A percentile compares a stretch with the other conserved stretches of the same genome.
Conservation (phyloP, 768 basidiomycete genomes). For the Lactarius indigo region DNA sequence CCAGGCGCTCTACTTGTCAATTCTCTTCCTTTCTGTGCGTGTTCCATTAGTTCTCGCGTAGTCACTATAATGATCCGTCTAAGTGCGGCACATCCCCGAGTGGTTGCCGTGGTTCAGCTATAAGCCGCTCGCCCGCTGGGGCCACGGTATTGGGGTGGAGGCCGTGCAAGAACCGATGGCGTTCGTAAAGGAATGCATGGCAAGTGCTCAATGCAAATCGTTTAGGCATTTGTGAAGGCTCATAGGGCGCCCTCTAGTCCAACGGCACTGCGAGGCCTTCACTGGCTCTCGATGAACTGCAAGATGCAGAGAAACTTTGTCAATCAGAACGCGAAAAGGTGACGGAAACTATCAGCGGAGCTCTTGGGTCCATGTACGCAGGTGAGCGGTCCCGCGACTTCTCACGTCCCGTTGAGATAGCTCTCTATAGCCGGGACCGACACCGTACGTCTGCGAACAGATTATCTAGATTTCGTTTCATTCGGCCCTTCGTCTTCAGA, state of each 20-base stretch:
- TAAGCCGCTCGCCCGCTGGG: constrained; percentile 2
- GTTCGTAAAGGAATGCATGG: constrained; percentile 6
- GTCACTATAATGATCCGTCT: neutral
- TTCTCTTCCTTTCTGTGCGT: neutral
- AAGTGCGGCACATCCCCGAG: constrained; percentile 12
- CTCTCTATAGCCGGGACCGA: constrained; percentile 4
- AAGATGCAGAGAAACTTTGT: neutral
- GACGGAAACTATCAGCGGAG: neutral
- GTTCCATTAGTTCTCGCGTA: neutral
- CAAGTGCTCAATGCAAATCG: neutral
- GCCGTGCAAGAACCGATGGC: neutral
- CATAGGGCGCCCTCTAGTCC: neutral
- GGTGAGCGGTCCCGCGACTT: neutral
- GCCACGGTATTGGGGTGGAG: neutral
- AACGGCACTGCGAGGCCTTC: constrained; percentile 16
- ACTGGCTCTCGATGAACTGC: constrained; percentile 7
- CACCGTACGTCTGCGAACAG: neutral
- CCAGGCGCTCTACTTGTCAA: constrained; percentile 12
- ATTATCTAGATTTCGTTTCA: neutral
- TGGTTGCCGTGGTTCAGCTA: constrained; percentile 17
- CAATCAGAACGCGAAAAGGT: neutral
- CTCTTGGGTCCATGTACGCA: constrained; percentile 4
- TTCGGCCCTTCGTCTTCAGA: neutral
- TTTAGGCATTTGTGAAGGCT: neutral
- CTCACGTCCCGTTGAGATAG: neutral